phyloP scores from a whole-genome alignment of 2,329 filamentous ascomycete genomes.

The Helotiales sp. region DNA sequence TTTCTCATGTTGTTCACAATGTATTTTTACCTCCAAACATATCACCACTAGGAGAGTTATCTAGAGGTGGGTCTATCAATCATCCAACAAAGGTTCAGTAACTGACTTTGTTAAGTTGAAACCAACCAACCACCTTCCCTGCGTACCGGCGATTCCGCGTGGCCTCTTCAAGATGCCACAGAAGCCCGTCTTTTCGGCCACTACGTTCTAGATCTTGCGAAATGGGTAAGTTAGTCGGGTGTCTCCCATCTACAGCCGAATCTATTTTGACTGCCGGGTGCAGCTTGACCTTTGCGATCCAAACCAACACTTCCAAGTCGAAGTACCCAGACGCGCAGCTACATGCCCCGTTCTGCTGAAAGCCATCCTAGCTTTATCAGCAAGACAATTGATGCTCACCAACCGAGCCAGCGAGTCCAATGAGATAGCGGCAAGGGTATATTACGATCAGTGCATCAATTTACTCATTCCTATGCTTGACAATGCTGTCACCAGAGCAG shows the following conservation, averaged over 20 bases:
- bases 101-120: background rate
- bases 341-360: slow-evolving; percentile 58
- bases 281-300: slow-evolving; percentile 37
- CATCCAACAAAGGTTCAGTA: too few relatives aligned
- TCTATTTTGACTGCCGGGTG: background rate
- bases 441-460: slow-evolving; percentile 59
- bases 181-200: slow-evolving; percentile 33
- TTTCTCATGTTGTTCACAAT: slow-evolving; percentile 4
- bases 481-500: slow-evolving; percentile 48
- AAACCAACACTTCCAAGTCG: slow-evolving; percentile 54
- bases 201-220: slow-evolving; percentile 35
- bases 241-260: background rate
- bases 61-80: background rate
- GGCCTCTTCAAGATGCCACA: slow-evolving; percentile 30
- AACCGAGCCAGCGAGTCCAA: slow-evolving; percentile 48
- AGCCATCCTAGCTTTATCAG: slow-evolving; percentile 61
- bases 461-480: slow-evolving; percentile 54
- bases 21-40: background rate
- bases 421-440: slow-evolving; percentile 54
- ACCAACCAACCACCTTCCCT: slow-evolving; percentile 10
- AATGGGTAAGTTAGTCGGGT: slow-evolving; percentile 29
- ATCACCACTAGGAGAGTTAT: background rate
- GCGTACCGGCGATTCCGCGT: slow-evolving; percentile 27
- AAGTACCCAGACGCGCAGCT: slow-evolving; percentile 58
- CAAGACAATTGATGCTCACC: slow-evolving; percentile 58